Base-by-base conservation (phyloP, 2,329 filamentous ascomycete species). In the Pezicula rhizophila region DNA sequence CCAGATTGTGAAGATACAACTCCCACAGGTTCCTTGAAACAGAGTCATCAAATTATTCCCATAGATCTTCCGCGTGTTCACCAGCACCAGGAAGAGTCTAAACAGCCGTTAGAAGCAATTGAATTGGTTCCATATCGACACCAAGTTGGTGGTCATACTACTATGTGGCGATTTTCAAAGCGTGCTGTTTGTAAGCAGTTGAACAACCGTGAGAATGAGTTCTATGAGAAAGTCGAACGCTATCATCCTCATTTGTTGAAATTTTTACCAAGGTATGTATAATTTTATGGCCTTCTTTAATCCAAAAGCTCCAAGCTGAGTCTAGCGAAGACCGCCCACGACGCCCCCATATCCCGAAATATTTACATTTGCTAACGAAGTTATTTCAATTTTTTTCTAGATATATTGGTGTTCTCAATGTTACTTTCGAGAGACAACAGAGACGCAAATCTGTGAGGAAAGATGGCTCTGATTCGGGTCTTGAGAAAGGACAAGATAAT, bases 201-300 rank as follows among this genome's bases (percentile, higher is more conserved):
- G 63, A 99, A 96, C 68, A 99, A 96, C 66, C 81, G 92, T 62
- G 93, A 99, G 66, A 99, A 99, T 68, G 89, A 96, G 69, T 99
- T 99, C 65, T 99, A 99, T 68, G 93, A 99, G 69, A 93, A 85
- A 47, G 89, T 97, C 60, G 93, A 99, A 72, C 83, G 82, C 61
- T 82, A 89, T 57, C 92, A 99, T 68, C 88, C 90, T 55, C 87
- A 96, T 64, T 77, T 99, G 61, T 73, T 99, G 51, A 82, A 87
- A 38, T 99, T 97, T 65, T 76, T 99, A 55, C 93, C 93, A 56
- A 89, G 91, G 84, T 87, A 72, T 54, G 73, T 50, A 49, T 52
- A 34, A 40, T 55, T 50, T 53, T 43, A 33, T 52, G 52, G 28
- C 42, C 46, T 42, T 50, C 26, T 44, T 44, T 38, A 44, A 40